phyloP scores from a whole-genome alignment of 306 rosid genomes.

The Oxytropis ochrocephala region DNA sequence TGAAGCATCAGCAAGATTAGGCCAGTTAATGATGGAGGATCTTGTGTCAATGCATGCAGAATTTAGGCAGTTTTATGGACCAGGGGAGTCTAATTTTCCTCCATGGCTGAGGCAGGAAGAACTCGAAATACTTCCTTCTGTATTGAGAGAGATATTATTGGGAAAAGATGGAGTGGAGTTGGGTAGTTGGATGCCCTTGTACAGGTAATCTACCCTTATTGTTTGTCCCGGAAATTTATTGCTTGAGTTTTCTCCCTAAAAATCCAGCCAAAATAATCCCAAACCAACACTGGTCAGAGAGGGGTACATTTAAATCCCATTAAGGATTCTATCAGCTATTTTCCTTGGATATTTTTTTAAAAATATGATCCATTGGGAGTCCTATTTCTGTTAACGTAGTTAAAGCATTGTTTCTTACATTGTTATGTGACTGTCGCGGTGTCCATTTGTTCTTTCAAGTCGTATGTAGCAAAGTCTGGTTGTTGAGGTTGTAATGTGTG shows the following conservation, averaged over 20 bases:
- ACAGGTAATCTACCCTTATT: conserved; percentile 56
- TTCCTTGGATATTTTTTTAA: not conserved
- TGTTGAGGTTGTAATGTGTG: conserved; percentile 25
- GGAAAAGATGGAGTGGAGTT: conserved; percentile 71
- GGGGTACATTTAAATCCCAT: conserved; percentile 2
- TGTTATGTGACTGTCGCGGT: not conserved
- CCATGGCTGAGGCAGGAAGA: conserved; percentile 63
- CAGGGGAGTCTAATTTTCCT: conserved; percentile 44
- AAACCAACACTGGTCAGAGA: not conserved
- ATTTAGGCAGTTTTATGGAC: conserved; percentile 71
- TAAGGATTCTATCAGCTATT: not conserved
- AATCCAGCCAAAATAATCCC: not conserved
- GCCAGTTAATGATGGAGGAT: conserved; percentile 87
- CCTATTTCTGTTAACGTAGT: not conserved
- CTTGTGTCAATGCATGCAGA: conserved; percentile 77
- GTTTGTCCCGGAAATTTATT: no score
- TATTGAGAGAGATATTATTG: conserved; percentile 47
- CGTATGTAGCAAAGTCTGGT: conserved; percentile 13
- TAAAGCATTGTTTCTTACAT: not conserved
- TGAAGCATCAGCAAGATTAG: conserved; percentile 68
- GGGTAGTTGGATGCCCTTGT: conserved; percentile 74
- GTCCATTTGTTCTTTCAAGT: conserved; percentile 1
- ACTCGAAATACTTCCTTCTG: conserved; percentile 48
- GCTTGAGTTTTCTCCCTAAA: not conserved
- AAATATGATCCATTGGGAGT: not conserved